Percentiles rank a stretch among this genome's conserved stretches.
phyloP scores from a whole-genome alignment of 2,329 filamentous ascomycete genomes.

The Fusarium palustre region DNA sequence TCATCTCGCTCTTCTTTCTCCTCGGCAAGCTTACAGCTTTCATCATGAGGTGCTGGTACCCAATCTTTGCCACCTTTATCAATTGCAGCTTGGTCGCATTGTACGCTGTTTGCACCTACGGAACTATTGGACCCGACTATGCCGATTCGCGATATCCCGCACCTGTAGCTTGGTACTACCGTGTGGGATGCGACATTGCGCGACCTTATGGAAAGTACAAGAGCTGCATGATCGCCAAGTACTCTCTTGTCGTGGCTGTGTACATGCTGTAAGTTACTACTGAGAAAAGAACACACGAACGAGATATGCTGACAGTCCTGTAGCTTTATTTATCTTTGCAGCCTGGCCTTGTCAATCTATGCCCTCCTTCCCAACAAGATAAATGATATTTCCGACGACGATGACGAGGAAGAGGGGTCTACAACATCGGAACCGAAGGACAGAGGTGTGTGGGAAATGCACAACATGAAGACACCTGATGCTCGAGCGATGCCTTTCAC shows the following conservation, averaged over 20 bases:
- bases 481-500: conserved; percentile 64
- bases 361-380: conserved; percentile 67
- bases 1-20: conserved; percentile 81
- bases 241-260: conserved; percentile 71
- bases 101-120: conserved; percentile 74
- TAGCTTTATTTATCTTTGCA: conserved; percentile 70
- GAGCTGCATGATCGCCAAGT: conserved; percentile 76
- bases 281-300: neutral
- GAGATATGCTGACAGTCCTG: neutral
- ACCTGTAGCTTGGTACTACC: conserved; percentile 79
- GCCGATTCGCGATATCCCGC: conserved; percentile 72
- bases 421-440: conserved; percentile 52
- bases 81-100: conserved; percentile 69
- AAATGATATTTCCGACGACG: conserved; percentile 60
- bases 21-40: conserved; percentile 76
- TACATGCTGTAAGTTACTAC: conserved; percentile 72
- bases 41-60: conserved; percentile 78
- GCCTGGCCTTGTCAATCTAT: conserved; percentile 70
- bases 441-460: conserved; percentile 69
- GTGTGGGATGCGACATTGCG: conserved; percentile 74
- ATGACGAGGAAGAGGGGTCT: conserved; percentile 57
- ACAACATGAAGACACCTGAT: conserved; percentile 58
- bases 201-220: conserved; percentile 63
- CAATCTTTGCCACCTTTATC: conserved; percentile 70
- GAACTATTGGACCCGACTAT: conserved; percentile 79